phyloP scores from a whole-genome alignment of 2,329 filamentous ascomycete genomes.

The Xylaria sp. region DNA sequence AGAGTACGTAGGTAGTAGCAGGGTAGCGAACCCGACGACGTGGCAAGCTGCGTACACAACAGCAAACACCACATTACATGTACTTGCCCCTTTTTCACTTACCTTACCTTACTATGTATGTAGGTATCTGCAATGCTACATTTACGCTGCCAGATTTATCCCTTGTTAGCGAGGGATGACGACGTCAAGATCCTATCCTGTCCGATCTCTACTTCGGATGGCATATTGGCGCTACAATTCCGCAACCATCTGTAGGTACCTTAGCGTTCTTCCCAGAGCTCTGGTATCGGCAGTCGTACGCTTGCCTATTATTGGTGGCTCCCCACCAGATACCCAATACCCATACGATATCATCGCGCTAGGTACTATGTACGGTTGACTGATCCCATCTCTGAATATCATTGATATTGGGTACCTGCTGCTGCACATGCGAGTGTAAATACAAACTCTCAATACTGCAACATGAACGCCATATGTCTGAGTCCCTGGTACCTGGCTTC shows the following conservation, averaged over 20 bases:
- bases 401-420: background rate
- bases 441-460: background rate
- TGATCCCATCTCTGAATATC: constrained; percentile 17
- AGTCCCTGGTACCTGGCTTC: constrained; percentile 6
- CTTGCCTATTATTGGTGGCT: constrained; percentile 6
- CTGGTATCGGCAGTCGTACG: constrained; percentile 29
- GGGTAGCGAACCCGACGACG: constrained; percentile 6
- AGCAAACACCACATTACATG: constrained; percentile 13
- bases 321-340: constrained; percentile 11
- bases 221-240: background rate
- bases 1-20: too few relatives aligned
- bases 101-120: background rate
- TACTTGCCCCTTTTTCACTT: background rate
- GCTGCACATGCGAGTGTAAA: background rate
- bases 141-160: constrained; percentile 6
- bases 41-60: constrained; percentile 5
- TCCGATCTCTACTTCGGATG: constrained; percentile 9
- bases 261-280: constrained; percentile 31
- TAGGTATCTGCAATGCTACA: constrained; percentile 25
- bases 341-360: background rate
- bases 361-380: background rate
- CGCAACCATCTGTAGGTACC: background rate
- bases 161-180: constrained; percentile 6
- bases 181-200: background rate
- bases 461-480: background rate